These are phyloP conservation scores for Amanita fuliginea DNA, from an alignment of 768 basidiomycete genomes.

Conservation along the genomic window DNA sequence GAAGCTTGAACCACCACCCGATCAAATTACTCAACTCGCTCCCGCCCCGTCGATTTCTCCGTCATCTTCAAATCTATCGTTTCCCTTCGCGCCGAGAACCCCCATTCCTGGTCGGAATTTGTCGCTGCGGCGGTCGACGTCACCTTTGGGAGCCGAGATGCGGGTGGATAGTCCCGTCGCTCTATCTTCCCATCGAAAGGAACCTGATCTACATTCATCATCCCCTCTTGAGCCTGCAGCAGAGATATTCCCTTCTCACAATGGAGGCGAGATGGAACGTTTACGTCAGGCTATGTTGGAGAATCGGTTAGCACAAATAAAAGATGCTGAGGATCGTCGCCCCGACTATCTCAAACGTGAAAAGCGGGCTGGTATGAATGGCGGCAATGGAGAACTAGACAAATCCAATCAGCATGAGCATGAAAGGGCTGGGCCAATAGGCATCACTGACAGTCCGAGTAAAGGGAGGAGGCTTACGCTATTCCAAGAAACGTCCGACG, in stretches of 20 bases:
- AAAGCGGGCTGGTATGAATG: constrained; percentile 35
- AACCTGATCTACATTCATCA: constrained; percentile 14
- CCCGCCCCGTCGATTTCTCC: constrained; percentile 21
- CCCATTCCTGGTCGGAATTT: constrained; percentile 16
- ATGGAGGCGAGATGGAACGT: constrained; percentile 48
- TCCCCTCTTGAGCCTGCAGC: constrained; percentile 13
- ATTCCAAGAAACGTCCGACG: constrained; percentile 75
- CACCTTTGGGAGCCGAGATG: neutral
- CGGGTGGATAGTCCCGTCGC: constrained; percentile 7
- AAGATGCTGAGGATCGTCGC: constrained; percentile 49
- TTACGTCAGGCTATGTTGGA: constrained; percentile 44
- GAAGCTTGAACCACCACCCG: constrained; percentile 11
- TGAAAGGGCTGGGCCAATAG: constrained; percentile 27
- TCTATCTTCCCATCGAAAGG: constrained; percentile 4
- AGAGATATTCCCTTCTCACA: constrained; percentile 10
- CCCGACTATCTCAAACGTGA: constrained; percentile 64
- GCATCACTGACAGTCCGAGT: constrained; percentile 57
- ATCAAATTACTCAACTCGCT: constrained; percentile 10
- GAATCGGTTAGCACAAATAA: constrained; percentile 34
- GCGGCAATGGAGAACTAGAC: constrained; percentile 25
- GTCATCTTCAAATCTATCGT: constrained; percentile 26
- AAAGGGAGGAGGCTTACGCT: constrained; percentile 66
- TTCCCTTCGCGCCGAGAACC: constrained; percentile 34
- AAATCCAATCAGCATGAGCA: constrained; percentile 21
- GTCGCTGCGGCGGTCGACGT: constrained; percentile 2